A percentile compares a stretch with the other conserved stretches of the same genome.
Evolutionary conservation across 1,139 yeast species (phyloP).

Genomic region (Nakaseomyces uthaithaninus): DNA sequence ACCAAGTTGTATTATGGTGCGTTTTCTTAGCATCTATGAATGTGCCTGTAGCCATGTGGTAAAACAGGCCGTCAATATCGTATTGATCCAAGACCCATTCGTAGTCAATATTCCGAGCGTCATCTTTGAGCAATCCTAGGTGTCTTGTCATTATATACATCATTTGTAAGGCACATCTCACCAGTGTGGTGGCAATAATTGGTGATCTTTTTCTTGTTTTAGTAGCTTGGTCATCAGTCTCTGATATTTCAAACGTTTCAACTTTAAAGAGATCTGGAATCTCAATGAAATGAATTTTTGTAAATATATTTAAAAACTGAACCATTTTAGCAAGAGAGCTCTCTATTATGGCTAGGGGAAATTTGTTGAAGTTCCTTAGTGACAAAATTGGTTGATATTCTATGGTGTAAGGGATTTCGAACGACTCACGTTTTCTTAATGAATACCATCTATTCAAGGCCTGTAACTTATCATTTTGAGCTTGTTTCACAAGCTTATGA

Average conservation of each 20-base stretch:
- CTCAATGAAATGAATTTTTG: constrained; percentile 13
- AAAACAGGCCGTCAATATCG: constrained; percentile 24
- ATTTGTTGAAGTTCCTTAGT: constrained; percentile 16
- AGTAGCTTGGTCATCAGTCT: background rate
- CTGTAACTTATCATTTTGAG: constrained; percentile 13
- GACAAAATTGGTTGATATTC: constrained; percentile 25
- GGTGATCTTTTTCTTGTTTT: constrained; percentile 8
- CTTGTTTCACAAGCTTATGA: constrained; percentile 11
- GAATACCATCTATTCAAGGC: constrained; percentile 20
- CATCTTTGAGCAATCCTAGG: constrained; percentile 14
- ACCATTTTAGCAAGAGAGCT: constrained; percentile 19
- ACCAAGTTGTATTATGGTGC: constrained; percentile 10
- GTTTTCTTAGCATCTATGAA: constrained; percentile 8
- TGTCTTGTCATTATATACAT: constrained; percentile 15
- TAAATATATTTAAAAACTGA: constrained; percentile 15
- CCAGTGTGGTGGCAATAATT: constrained; percentile 6
- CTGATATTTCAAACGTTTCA: background rate
- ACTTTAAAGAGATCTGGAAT: constrained; percentile 13
- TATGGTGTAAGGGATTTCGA: constrained; percentile 21
- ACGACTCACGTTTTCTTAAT: constrained; percentile 17
- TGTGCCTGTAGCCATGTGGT: constrained; percentile 13
- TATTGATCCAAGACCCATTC: constrained; percentile 17
- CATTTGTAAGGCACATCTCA: constrained; percentile 16
- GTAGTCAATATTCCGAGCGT: constrained; percentile 12
- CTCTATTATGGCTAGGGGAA: constrained; percentile 16